A percentile compares a stretch with the other conserved stretches of the same genome.
These are phyloP conservation scores for Neoarthrinium moseri DNA, from an alignment of 2,329 filamentous ascomycete species.

Conservation along the genomic window DNA sequence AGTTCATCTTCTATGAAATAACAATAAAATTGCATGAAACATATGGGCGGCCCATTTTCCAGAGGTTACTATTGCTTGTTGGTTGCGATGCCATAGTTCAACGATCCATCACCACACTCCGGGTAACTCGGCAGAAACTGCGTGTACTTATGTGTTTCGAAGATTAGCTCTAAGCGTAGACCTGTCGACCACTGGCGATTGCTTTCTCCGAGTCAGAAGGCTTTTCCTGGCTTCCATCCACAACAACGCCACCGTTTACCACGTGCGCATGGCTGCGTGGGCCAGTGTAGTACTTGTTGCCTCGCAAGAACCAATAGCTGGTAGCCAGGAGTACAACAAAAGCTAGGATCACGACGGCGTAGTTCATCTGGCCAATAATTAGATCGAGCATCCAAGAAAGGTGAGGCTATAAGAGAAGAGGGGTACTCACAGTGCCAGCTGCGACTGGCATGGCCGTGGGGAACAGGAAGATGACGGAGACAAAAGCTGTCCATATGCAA, in stretches of 20 bases:
- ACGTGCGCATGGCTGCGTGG: slow-evolving; percentile 32
- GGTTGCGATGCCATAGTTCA: too few relatives aligned
- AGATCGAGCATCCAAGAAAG: not conserved
- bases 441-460: slow-evolving; percentile 46
- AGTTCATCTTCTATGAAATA: too few relatives aligned
- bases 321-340: slow-evolving; percentile 42
- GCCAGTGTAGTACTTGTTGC: slow-evolving; percentile 46
- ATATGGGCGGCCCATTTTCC: too few relatives aligned
- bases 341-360: slow-evolving; percentile 48
- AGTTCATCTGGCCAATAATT: slow-evolving; percentile 45
- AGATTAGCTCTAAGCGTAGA: too few relatives aligned
- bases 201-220: slow-evolving; percentile 16
- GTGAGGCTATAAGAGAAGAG: too few relatives aligned
- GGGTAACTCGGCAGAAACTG: too few relatives aligned
- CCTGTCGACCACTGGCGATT: slow-evolving; percentile 9
- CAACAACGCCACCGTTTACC: slow-evolving; percentile 20
- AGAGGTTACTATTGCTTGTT: too few relatives aligned
- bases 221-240: slow-evolving; percentile 14
- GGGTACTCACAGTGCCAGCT: slow-evolving; percentile 38
- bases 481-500: slow-evolving; percentile 51
- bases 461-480: slow-evolving; percentile 52
- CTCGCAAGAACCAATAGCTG: slow-evolving; percentile 43
- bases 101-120: too few relatives aligned
- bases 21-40: too few relatives aligned
- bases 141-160: too few relatives aligned